phyloP scores from a whole-genome alignment of 106 monocot genomes.

The Dioscorea dumetorum region DNA sequence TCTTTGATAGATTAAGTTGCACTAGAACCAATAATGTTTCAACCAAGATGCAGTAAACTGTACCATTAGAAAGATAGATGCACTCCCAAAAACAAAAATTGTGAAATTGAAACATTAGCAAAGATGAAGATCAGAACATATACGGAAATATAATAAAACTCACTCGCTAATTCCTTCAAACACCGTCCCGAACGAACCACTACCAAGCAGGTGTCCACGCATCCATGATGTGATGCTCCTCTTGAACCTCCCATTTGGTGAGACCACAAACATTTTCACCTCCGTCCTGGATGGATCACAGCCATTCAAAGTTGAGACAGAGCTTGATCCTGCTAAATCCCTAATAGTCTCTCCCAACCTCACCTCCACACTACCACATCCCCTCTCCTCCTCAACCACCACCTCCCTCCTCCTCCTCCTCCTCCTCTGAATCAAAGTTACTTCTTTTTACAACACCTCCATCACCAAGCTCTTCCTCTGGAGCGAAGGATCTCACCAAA shows the following conservation, averaged over 20 bases:
- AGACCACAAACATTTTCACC: slow-evolving; percentile 32
- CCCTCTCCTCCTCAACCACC: neutral
- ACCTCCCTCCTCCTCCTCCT: neutral
- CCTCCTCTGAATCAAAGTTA: neutral
- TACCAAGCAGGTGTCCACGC: slow-evolving; percentile 56
- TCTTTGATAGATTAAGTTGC: no score
- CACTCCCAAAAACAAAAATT: neutral
- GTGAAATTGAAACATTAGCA: neutral
- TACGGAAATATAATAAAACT: slow-evolving; percentile 15
- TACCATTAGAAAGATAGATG: neutral
- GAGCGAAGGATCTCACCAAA: slow-evolving; percentile 23
- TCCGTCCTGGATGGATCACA: slow-evolving; percentile 67
- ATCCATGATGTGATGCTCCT: slow-evolving; percentile 59
- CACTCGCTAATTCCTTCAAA: slow-evolving; percentile 89
- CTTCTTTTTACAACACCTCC: no score
- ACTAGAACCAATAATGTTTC: neutral
- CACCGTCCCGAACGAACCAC: slow-evolving; percentile 90
- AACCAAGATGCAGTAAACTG: neutral
- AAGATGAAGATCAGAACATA: no score
- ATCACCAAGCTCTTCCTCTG: slow-evolving; percentile 3
- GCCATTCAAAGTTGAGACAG: slow-evolving; percentile 4
- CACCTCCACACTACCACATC: slow-evolving; percentile 12
- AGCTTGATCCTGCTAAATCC: slow-evolving; percentile 27
- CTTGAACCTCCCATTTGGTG: slow-evolving; percentile 45
- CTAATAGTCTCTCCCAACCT: slow-evolving; percentile 22